Evolutionary conservation across 2,329 filamentous ascomycete genomes (phyloP), one percentile per base, ranked within the genome.

Genomic region (Dothistroma septosporum): DNA sequence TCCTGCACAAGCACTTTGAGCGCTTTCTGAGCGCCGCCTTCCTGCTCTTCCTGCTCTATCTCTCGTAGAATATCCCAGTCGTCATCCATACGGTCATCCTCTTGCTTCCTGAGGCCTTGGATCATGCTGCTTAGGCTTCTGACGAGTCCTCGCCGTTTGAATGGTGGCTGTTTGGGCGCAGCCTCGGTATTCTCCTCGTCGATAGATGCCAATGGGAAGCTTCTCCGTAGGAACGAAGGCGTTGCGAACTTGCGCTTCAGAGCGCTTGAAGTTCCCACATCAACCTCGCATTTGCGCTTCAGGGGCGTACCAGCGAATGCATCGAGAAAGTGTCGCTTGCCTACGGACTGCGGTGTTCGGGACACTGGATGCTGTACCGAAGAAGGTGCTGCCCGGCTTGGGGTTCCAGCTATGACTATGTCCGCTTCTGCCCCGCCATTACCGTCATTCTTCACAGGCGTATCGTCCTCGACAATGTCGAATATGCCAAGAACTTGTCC

Each of bases 401-500:
- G 75, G 55, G 76, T 80, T 64, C 73, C 67, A 61, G 73, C 64
- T 33, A 74, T 61, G 44, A 77, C 75, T 4, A 68, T 59, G 4
- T 68, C 67, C 5, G 74, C 68, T 19, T 73, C 68, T 7, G 66
- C 65, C 16, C 75, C 56, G 4, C 72, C 69, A 24, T 69, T 70
- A 37, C 48, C 54, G 11, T 58, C 59, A 4, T 33, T 48, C 48
- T 65, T 68, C 10, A 62, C 61, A 2, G 69, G 68, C 11, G 66
- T 69, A 16, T 52, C 63, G 21, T 53, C 61, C 5, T 81, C 82
- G 8, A 91, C 76, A 11, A 89, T 76, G 70, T 93, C 90, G 71
- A 94, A 94, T 19, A 94, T 76, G 4, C 90, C 89, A 2, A 94
- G 79, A 0, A 92, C 87, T 21, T 85, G 84, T 31, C 90, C 90